Evolutionary conservation across 192 early-diverging fungal genomes (phyloP), one percentile per base, ranked within the genome.

Genomic region (Coemansia sp.): DNA sequence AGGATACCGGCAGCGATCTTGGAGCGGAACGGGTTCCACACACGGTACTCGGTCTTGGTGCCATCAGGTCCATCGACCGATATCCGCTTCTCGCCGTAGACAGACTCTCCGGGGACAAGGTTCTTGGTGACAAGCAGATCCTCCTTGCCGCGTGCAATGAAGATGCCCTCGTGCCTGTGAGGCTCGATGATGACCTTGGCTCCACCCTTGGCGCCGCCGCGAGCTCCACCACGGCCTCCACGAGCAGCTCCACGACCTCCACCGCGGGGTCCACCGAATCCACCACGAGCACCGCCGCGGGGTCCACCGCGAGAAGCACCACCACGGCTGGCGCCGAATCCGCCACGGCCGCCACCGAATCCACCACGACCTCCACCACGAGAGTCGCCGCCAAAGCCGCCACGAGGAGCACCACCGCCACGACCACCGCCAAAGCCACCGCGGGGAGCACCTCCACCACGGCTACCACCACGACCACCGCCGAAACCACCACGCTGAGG

Each of bases 1-100:
- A 99, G 90, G 60, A 99, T 90, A 84, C 95, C 96, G 66, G 97
- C 97, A 58, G 97, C 97, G 46, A 99, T 78, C 91, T 99, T 99
- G 75, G 96, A 98, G 74, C 97, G 89, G 93, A 99, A 99, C 70
- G 97, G 97, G 83, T 99, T 99, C 97, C 97, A 99, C 65, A 99
- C 95, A 70, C 97, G 91, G 87, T 99, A 99, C 86, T 99, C 97
- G 41, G 91, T 91, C 86, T 99, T 99, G 74, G 93, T 92, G 66
- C 94, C 94, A 58, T 99, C 97, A 64, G 89, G 80, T 64, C 96
- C 95, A 71, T 99, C 97, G 8, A 98, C 92, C 1, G 92, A 90
- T 77, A 99, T 94, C 76, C 97, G 90, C 92, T 99, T 99, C 85
- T 99, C 97, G 57, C 96, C 96, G 81, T 99, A 99, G 24, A 97